Evolutionary conservation across 805 yeast species (phyloP).

Genomic region (Wickerhamomyces chaumierensis): DNA sequence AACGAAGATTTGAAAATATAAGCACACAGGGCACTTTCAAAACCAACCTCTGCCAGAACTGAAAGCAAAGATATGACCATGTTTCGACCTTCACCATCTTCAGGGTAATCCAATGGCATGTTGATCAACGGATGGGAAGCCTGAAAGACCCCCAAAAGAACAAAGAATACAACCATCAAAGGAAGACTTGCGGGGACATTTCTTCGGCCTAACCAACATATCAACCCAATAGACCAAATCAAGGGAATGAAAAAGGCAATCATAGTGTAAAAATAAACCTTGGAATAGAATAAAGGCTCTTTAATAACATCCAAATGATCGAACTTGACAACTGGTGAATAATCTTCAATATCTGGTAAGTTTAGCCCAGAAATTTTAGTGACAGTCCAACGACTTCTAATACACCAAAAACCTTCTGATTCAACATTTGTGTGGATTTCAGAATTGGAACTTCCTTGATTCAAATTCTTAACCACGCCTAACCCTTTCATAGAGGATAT

Average conservation of each 20-base stretch:
- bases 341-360: neutral
- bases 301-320: neutral
- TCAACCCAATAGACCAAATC: neutral
- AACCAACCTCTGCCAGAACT: too few species aligned
- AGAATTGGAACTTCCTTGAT: neutral
- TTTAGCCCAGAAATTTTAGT: neutral
- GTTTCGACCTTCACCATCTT: too few species aligned
- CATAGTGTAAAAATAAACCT: neutral
- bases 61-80: too few species aligned
- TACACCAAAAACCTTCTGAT: neutral
- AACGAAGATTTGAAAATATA: too few species aligned
- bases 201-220: too few species aligned
- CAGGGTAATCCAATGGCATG: neutral
- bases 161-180: neutral
- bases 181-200: neutral
- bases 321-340: neutral
- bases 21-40: too few species aligned
- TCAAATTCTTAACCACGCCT: neutral
- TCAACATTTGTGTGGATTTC: neutral
- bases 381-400: neutral
- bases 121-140: neutral
- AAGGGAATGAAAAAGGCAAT: neutral
- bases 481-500: neutral
- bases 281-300: neutral
- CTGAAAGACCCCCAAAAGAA: neutral